Percentiles rank a stretch among this genome's conserved stretches.
These are phyloP conservation scores for Phylloporus arenicola DNA, from an alignment of 768 basidiomycete genomes.

Conservation along the genomic window DNA sequence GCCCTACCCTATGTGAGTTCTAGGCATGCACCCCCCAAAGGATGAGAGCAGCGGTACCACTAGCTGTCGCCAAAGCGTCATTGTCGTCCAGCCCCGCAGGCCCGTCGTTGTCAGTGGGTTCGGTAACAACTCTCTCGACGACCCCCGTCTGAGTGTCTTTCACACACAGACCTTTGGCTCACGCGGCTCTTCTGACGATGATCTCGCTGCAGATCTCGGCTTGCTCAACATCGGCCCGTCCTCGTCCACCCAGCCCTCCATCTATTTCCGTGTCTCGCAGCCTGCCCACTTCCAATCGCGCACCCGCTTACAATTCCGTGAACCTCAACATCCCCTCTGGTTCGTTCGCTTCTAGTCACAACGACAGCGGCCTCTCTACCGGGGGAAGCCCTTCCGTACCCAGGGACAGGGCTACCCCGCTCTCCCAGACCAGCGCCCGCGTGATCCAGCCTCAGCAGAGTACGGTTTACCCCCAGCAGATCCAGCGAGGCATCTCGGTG, in stretches of 20 bases:
- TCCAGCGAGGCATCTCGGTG: slow-evolving; percentile 38
- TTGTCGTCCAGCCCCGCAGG: slow-evolving; percentile 70
- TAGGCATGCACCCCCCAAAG: slow-evolving; percentile 65
- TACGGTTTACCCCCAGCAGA: slow-evolving; percentile 26
- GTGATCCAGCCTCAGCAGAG: slow-evolving; percentile 27
- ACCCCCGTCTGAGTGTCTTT: slow-evolving; percentile 31
- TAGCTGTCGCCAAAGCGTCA: slow-evolving; percentile 77
- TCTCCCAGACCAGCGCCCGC: slow-evolving; percentile 44
- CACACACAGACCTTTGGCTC: slow-evolving; percentile 34
- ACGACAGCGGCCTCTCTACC: slow-evolving; percentile 51
- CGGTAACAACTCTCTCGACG: slow-evolving; percentile 42
- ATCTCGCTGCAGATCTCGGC: slow-evolving; percentile 68
- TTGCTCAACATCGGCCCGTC: slow-evolving; percentile 49
- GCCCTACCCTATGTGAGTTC: slow-evolving; percentile 63
- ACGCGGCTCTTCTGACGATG: slow-evolving; percentile 71
- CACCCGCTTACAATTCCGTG: slow-evolving; percentile 55
- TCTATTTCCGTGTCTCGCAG: slow-evolving; percentile 64
- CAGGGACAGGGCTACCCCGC: too few species aligned
- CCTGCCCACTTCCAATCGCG: slow-evolving; percentile 47
- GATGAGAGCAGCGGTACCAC: slow-evolving; percentile 79
- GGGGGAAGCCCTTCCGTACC: slow-evolving; percentile 51
- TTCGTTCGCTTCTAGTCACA: slow-evolving; percentile 40
- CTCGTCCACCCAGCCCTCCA: slow-evolving; percentile 53
- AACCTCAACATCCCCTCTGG: slow-evolving; percentile 53
- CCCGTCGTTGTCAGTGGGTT: slow-evolving; percentile 60